A percentile compares a stretch with the other conserved stretches of the same genome.
Evolutionary conservation across 1,139 yeast species (phyloP).

Genomic region (Candida sojae): DNA sequence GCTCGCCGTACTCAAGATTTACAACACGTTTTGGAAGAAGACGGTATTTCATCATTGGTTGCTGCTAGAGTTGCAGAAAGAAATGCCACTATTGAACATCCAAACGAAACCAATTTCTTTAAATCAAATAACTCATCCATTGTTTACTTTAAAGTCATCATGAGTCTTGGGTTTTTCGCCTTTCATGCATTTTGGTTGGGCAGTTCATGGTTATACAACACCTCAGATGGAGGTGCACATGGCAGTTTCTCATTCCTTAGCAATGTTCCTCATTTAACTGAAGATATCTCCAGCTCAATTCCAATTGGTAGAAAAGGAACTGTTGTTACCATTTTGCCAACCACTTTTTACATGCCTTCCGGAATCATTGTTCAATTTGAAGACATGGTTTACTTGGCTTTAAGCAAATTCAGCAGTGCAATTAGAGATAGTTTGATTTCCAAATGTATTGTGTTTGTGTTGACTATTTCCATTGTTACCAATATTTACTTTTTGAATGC

Average conservation of each 20-base stretch:
- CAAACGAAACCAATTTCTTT: slow-evolving; percentile 32
- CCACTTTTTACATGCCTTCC: slow-evolving; percentile 69
- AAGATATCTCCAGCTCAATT: slow-evolving; percentile 43
- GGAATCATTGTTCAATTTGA: slow-evolving; percentile 66
- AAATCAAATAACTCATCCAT: slow-evolving; percentile 39
- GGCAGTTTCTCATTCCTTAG: slow-evolving; percentile 15
- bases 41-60: slow-evolving; percentile 77
- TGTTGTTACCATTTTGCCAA: slow-evolving; percentile 66
- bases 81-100: slow-evolving; percentile 54
- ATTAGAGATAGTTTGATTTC: slow-evolving; percentile 82
- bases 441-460: slow-evolving; percentile 71
- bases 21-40: slow-evolving; percentile 87
- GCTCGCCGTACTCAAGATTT: slow-evolving; percentile 85
- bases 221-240: slow-evolving; percentile 17
- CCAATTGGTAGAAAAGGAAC: slow-evolving; percentile 50
- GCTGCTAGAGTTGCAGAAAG: slow-evolving; percentile 60
- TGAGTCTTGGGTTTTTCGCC: slow-evolving; percentile 68
- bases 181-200: slow-evolving; percentile 79
- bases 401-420: slow-evolving; percentile 66
- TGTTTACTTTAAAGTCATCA: slow-evolving; percentile 62
- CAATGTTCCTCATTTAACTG: slow-evolving; percentile 35
- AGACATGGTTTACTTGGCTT: slow-evolving; percentile 54
- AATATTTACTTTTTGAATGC: slow-evolving; percentile 84
- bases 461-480: slow-evolving; percentile 74
- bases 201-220: slow-evolving; percentile 67